These are phyloP conservation scores for Chlamydomonas sphaeroides DNA, from an alignment of 139 green algal species.

Conservation along the genomic window DNA sequence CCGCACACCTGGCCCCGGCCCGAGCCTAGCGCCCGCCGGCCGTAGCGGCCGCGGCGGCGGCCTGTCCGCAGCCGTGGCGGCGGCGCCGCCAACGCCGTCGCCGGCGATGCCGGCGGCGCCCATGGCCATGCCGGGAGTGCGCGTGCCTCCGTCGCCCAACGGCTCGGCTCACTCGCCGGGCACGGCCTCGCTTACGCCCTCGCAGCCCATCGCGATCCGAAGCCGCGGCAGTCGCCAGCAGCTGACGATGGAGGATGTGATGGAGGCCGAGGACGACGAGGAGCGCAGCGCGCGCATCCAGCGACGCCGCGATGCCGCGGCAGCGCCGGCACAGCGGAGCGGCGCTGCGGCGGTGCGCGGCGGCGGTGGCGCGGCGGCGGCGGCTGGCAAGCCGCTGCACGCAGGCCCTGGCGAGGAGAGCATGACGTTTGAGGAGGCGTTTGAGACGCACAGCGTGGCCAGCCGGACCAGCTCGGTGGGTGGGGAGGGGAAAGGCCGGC, in stretches of 20 bases:
- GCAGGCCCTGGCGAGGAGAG: not conserved
- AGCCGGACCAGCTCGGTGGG: constrained; percentile 31
- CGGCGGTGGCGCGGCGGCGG: not conserved
- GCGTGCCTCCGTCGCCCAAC: no score
- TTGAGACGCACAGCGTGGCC: constrained; percentile 22
- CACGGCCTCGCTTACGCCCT: not conserved
- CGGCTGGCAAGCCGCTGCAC: not conserved
- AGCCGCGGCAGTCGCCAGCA: constrained; percentile 39
- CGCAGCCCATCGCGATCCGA: constrained; percentile 23
- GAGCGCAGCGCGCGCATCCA: not conserved
- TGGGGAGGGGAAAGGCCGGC: not conserved
- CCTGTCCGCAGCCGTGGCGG: no score
- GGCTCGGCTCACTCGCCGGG: not conserved
- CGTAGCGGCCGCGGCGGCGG: no score
- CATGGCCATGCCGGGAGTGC: no score
- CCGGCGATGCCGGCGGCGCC: no score
- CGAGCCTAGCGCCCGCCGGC: no score
- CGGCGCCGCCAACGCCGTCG: no score
- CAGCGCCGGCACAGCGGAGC: no score
- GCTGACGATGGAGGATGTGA: constrained; percentile 25
- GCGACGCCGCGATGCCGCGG: not conserved
- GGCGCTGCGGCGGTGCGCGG: not conserved
- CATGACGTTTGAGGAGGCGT: constrained; percentile 40
- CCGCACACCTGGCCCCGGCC: no score
- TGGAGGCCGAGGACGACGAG: constrained; percentile 39